Base-by-base conservation (phyloP, 257 asterid species). In the Scutellaria minor region DNA sequence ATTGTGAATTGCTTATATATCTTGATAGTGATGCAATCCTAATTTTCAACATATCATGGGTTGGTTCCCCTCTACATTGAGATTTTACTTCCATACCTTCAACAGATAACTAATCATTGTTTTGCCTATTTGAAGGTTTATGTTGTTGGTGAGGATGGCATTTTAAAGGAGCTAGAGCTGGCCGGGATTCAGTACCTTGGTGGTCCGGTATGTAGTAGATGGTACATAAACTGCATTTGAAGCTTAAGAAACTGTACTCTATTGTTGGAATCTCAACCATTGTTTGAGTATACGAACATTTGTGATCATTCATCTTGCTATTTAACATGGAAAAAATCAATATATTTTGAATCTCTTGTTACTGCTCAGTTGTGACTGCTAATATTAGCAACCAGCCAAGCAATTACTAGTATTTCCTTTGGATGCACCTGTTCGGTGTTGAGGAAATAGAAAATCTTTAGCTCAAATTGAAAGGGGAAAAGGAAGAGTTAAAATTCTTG, bases 141-240 rank as follows among this genome's bases (percentile, higher is more conserved):
- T 71, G 98, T 95, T 60, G 84, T 95, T 73, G 99, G 99, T 50
- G 99, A 92, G 84, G 99, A 92, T 11, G 99, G 99, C 56, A 95
- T 95, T 81, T 77, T 83, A 72, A 92, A 88, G 88, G 99, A 95
- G 90, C 94, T 95, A 59, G 96, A 92, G 57, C 81, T 88, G 73
- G 99, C 96, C 5, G 98, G 97, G 42, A 72, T 87, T 85, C 93
- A 86, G 75, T 86, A 88, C 77, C 75, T 90, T 79, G 99, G 99
- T 60, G 99, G 99, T 52, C 98, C 97, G 74, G 99, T 95, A 85
- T 5, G 92, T 71, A 73, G 55, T 27, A 9, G 9, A 63, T 59
- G 58, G 51, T 48, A n/a, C 55, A 67, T 20, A 48, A 62, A 20
- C 54, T 80, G 64, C 74, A 69, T 47, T 73, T 35, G 54, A 11